Evolutionary conservation across 139 green algal genomes (phyloP).

Genomic region (Pseudopediastrum boryanum): DNA sequence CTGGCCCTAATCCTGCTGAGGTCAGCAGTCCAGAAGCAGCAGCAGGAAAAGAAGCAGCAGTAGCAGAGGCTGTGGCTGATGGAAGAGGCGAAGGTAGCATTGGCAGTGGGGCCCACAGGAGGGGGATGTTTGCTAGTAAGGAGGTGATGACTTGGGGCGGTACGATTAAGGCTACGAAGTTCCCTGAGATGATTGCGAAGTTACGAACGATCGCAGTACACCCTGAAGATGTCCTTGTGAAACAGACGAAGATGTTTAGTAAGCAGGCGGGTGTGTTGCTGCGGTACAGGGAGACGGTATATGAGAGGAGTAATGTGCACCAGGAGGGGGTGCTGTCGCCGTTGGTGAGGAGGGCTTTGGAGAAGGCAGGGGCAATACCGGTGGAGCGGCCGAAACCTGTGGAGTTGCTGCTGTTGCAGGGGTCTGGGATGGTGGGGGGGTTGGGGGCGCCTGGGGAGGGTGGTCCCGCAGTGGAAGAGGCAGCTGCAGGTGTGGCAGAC

Average conservation of each 20-base stretch:
- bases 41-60: conserved; percentile 6
- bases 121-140: no score
- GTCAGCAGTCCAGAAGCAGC: background rate
- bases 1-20: background rate
- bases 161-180: no score
- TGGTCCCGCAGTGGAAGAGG: no score
- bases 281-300: conserved; percentile 9
- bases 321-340: background rate
- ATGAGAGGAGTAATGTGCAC: background rate
- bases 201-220: no score
- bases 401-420: background rate
- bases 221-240: no score
- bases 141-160: no score
- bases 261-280: conserved; percentile 14
- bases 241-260: no score
- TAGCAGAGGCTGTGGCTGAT: background rate
- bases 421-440: background rate
- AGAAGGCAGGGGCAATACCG: background rate
- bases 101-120: no score
- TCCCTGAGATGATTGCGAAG: no score
- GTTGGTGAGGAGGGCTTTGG: background rate
- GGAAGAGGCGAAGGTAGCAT: background rate
- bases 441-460: no score
- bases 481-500: no score
- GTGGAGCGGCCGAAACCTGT: background rate